phyloP scores from a whole-genome alignment of 2,329 filamentous ascomycete genomes.

The Arthrinium phaeospermum region DNA sequence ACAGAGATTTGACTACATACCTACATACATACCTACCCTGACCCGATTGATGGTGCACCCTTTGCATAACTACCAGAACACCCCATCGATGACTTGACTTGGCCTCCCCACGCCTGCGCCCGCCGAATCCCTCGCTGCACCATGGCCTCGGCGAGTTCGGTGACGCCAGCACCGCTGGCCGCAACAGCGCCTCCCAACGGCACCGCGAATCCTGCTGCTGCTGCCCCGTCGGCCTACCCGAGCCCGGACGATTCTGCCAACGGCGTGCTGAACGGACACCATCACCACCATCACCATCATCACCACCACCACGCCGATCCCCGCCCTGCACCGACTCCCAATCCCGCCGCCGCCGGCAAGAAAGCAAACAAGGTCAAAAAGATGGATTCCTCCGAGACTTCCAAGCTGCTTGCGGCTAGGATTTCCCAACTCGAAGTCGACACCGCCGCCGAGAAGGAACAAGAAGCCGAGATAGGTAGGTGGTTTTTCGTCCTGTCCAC shows the following conservation, averaged over 20 bases:
- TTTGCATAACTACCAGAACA: constrained; percentile 6
- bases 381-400: constrained; percentile 85
- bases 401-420: constrained; percentile 88
- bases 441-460: constrained; percentile 90
- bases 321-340: constrained; percentile 49
- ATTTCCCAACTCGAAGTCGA: constrained; percentile 96
- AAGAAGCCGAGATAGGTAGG: constrained; percentile 94
- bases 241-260: constrained; percentile 39
- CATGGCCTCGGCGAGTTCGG: constrained; percentile 45
- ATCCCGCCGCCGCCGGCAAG: constrained; percentile 64
- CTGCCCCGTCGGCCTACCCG: constrained; percentile 34
- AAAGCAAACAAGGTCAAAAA: constrained; percentile 91
- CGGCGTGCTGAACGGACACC: constrained; percentile 39
- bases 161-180: constrained; percentile 38
- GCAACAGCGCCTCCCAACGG: constrained; percentile 31
- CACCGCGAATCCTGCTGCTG: constrained; percentile 39
- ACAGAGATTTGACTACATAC: constrained; percentile 18
- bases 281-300: constrained; percentile 38
- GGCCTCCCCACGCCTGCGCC: constrained; percentile 20
- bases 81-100: constrained; percentile 20
- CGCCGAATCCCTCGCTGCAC: constrained; percentile 30
- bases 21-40: background rate
- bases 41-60: constrained; percentile 4
- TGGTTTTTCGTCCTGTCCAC: constrained; percentile 12
- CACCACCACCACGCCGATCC: constrained; percentile 48